A percentile compares a stretch with the other conserved stretches of the same genome.
phyloP scores from a whole-genome alignment of 805 yeast species.

The Sugiyamaella lignohabitans region DNA sequence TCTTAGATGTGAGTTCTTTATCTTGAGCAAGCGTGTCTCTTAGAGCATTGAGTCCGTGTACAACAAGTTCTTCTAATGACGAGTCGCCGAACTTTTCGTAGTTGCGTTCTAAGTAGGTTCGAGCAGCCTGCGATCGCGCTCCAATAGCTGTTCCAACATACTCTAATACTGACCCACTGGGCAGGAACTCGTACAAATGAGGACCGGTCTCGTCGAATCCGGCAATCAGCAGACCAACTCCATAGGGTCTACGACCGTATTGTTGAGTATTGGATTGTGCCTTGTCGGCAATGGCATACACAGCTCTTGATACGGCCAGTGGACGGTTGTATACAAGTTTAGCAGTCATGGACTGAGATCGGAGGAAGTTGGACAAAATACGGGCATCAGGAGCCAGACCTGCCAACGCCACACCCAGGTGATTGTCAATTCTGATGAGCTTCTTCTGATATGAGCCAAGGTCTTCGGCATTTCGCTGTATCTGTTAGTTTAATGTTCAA shows the following conservation, averaged over 20 bases:
- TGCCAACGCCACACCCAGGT: slow-evolving; percentile 90
- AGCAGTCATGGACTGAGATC: slow-evolving; percentile 87
- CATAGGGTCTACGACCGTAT: slow-evolving; percentile 96
- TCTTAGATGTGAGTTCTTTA: slow-evolving; percentile 74
- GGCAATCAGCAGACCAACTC: slow-evolving; percentile 85
- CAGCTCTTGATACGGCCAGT: slow-evolving; percentile 75
- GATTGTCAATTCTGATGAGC: slow-evolving; percentile 84
- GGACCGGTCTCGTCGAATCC: slow-evolving; percentile 95
- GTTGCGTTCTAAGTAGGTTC: slow-evolving; percentile 89
- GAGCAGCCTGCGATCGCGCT: slow-evolving; percentile 97
- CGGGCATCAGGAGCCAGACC: slow-evolving; percentile 99
- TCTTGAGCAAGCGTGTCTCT: slow-evolving; percentile 94
- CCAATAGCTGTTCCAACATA: slow-evolving; percentile 94
- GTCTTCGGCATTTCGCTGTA: slow-evolving; percentile 85
- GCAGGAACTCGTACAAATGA: slow-evolving; percentile 90
- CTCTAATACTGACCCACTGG: slow-evolving; percentile 89
- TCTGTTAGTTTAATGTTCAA: background rate
- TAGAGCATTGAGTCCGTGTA: slow-evolving; percentile 81
- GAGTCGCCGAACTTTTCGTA: slow-evolving; percentile 59
- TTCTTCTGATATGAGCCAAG: slow-evolving; percentile 95
- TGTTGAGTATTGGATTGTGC: slow-evolving; percentile 96
- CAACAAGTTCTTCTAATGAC: slow-evolving; percentile 65
- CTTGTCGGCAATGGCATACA: slow-evolving; percentile 82
- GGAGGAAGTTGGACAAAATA: slow-evolving; percentile 77
- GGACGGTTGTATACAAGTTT: slow-evolving; percentile 83